Conservation (phyloP, 768 basidiomycete species). For the Cyclocybe aegerita region DNA sequence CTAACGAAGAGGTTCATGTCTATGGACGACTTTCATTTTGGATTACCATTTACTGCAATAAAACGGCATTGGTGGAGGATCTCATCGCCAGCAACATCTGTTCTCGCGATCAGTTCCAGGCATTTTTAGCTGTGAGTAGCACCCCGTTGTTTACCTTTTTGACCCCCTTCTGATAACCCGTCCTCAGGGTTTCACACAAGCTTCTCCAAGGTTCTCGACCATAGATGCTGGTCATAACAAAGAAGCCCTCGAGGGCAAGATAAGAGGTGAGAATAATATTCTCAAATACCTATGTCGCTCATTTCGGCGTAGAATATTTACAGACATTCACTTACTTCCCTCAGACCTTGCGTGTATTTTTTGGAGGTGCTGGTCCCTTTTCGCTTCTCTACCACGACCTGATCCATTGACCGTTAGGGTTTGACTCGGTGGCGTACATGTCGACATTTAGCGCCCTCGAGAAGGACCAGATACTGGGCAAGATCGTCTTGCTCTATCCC, state of each 20-base stretch:
- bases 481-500: conserved; percentile 63
- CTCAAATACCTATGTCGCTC: not conserved
- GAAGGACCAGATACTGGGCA: conserved; percentile 61
- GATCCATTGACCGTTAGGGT: conserved; percentile 38
- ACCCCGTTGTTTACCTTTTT: not conserved
- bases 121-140: conserved; percentile 54
- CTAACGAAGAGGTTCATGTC: conserved; percentile 58
- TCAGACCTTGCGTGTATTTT: conserved; percentile 72
- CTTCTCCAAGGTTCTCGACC: conserved; percentile 67
- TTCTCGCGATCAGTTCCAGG: conserved; percentile 63
- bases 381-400: not conserved
- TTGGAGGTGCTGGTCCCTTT: conserved; percentile 48
- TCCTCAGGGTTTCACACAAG: conserved; percentile 65
- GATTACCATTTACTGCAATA: conserved; percentile 74
- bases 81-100: conserved; percentile 56
- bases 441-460: conserved; percentile 58
- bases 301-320: conserved; percentile 53
- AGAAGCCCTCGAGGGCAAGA: conserved; percentile 64
- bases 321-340: conserved; percentile 71
- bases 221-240: conserved; percentile 69
- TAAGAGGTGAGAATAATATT: conserved; percentile 52
- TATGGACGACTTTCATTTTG: conserved; percentile 72
- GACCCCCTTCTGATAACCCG: not conserved
- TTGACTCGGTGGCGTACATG: conserved; percentile 53
- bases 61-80: conserved; percentile 47